phyloP scores from a whole-genome alignment of 495 filamentous ascomycete genomes.

The Penicillium argentinense region DNA sequence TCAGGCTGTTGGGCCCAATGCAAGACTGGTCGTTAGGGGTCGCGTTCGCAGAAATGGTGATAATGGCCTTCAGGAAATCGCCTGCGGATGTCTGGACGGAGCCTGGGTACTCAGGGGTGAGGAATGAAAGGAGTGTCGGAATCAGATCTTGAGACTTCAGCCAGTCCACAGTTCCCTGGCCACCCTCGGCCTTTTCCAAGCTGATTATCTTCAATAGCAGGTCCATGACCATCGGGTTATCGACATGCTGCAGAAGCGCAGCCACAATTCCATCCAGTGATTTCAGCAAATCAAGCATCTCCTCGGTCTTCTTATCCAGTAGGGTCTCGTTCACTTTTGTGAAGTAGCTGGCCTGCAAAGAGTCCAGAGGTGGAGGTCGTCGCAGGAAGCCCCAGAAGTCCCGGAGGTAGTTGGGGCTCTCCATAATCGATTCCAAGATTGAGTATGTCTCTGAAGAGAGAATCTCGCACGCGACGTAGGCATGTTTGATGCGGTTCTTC shows the following conservation, averaged over 20 bases:
- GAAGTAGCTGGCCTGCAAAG: slow-evolving; percentile 93
- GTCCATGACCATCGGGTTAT: slow-evolving; percentile 99
- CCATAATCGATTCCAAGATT: slow-evolving; percentile 87
- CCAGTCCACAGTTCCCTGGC: slow-evolving; percentile 96
- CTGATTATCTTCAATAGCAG: slow-evolving; percentile 96
- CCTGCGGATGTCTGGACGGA: slow-evolving; percentile 95
- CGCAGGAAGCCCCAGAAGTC: slow-evolving; percentile 91
- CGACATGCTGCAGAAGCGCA: slow-evolving; percentile 88
- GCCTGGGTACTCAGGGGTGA: slow-evolving; percentile 76
- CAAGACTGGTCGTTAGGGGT: slow-evolving; percentile 97
- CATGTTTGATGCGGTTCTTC: slow-evolving; percentile 86
- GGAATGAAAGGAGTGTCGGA: slow-evolving; percentile 80
- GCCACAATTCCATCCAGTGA: slow-evolving; percentile 76
- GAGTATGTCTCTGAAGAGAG: slow-evolving; percentile 96
- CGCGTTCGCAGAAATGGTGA: slow-evolving; percentile 97
- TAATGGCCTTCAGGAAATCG: slow-evolving; percentile 98
- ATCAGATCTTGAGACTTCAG: slow-evolving; percentile 89
- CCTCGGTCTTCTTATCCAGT: slow-evolving; percentile 94
- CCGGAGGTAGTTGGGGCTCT: slow-evolving; percentile 70
- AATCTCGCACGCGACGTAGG: slow-evolving; percentile 88
- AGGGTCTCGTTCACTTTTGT: slow-evolving; percentile 97
- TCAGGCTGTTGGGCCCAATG: slow-evolving; percentile 96
- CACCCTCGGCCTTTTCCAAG: slow-evolving; percentile 87
- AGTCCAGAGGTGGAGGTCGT: slow-evolving; percentile 76
- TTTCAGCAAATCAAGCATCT: slow-evolving; percentile 89